Evolutionary conservation across 805 yeast genomes (phyloP), one percentile per base, ranked within the genome.

Genomic region (Barnettozyma californica): DNA sequence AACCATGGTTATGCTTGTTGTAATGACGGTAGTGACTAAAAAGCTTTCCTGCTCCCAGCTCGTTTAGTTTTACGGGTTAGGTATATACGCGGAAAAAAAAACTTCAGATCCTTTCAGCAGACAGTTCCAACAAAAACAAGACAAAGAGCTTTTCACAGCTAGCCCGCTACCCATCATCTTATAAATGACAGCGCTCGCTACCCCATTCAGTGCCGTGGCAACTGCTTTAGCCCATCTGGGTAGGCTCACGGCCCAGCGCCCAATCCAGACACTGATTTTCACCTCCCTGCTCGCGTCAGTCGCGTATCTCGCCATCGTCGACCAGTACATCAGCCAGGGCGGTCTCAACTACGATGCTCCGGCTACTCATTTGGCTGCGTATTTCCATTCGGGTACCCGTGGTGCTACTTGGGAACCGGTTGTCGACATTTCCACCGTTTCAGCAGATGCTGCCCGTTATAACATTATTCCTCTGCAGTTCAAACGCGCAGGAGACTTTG

Each of bases 201-300:
- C 53, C 48, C 67, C 67, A 41, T 61, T 68, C 53, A 60, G 57
- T 45, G 59, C 53, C 13, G 47, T 65, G 36, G 69, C 72, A 11
- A 58, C 59, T 14, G 59, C 60, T 18, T 58, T 81, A 46, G 84
- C 87, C 41, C 71, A 70, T 49, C 48, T 69, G 34, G 75, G 80
- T 11, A 68, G 65, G 49, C 64, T 75, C 20, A 80, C 92, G 46
- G 94, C 96, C 13, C 77, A 78, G 51, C 77, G 83, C 61, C 99
- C 99, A 16, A 87, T 92, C 56, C 98, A 91, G 67, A 77, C 89
- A 47, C 81, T 91, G 46, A 80, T 89, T 42, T 60, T 80, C 48
- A 77, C 89, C 6, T 75, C 92, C 13, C 68, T 90, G 43, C 64
- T 88, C 37, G 94, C 95, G 2, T 84, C 96, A 3, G 68, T 87